Base-by-base conservation (phyloP, 2,329 filamentous ascomycete genomes). In the Aspergillus texensis region DNA sequence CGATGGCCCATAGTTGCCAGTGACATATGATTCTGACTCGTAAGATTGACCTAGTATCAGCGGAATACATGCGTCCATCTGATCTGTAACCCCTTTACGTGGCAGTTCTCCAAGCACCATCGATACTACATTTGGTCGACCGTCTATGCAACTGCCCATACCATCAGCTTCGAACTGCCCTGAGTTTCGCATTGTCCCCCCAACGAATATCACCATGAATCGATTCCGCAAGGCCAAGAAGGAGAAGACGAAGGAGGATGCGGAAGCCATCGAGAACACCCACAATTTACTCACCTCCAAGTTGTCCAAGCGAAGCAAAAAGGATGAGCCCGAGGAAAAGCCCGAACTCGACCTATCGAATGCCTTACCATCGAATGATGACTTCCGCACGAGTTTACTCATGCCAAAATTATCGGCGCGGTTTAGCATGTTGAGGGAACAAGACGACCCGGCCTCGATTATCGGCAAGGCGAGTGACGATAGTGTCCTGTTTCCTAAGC, bases 351-450 rank as follows among this genome's bases (percentile, higher is more conserved):
- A 98, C 72, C 82, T 98, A 14, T 77, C 88, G 3, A 82, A 83
- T 14, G 94, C 88, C 0, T 82, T 99, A 2, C 95, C 95, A 1
- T 85, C 93, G 0, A 89, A 83, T 54, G 93, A 98, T 78, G 90
- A 98, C 74, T 98, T 99, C 78, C 88, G 95, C 62, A 99, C 95
- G 4, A 98, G 95, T 82, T 82, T 99, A 63, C 84, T 99, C 66
- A 96, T 99, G 94, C 94, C 93, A 0, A 94, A 94, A 48, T 85
- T 99, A 5, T 98, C 94, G 0, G 93, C 94, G 14, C 89, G 95
- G 8, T 99, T 99, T 77, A 98, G 94, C 70, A 98, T 98, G 94
- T 82, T 98, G 36, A 85, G 93, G 72, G 94, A 97, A 78, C 94
- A 97, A 76, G 94, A 97, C 75, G 93, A 97, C 72, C 94, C 94